Evolutionary conservation across 768 basidiomycete genomes (phyloP).

Genomic region (Termitomyces sp.): DNA sequence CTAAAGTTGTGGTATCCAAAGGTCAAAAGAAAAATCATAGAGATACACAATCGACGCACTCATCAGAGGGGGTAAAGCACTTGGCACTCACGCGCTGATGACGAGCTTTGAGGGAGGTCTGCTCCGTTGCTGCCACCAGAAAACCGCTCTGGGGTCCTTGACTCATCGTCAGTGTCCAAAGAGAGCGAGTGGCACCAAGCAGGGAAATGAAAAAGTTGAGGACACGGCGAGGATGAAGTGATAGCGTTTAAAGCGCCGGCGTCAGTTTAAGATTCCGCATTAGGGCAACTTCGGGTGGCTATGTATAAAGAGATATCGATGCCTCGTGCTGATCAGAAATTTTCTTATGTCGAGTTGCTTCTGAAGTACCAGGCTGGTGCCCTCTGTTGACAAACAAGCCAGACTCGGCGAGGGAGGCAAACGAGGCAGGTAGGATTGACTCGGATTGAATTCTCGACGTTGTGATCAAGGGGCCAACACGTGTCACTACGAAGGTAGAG

Average conservation of each 20-base stretch:
- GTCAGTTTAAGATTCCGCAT: constrained; percentile 3
- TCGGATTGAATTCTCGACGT: neutral
- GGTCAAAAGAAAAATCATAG: neutral
- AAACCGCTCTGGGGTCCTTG: neutral
- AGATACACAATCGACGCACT: neutral
- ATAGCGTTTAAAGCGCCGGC: neutral
- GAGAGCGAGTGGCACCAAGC: neutral
- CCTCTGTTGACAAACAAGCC: neutral
- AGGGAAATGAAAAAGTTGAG: neutral
- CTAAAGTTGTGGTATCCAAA: neutral
- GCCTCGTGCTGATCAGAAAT: neutral
- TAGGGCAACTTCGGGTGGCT: neutral
- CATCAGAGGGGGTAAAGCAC: constrained; percentile 10
- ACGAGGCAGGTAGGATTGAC: too few relatives aligned
- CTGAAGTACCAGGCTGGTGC: neutral
- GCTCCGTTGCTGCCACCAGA: neutral
- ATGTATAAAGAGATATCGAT: neutral
- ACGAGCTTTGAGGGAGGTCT: constrained; percentile 3
- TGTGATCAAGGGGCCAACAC: neutral
- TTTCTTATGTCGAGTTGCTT: neutral
- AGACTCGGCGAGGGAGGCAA: neutral
- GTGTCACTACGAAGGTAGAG: neutral
- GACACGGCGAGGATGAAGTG: neutral
- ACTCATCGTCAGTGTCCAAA: neutral
- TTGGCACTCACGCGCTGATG: constrained; percentile 8